These are phyloP conservation scores for Aphanomyces euteiches DNA, from an alignment of 352 stramenopile genomes.

Conservation along the genomic window DNA sequence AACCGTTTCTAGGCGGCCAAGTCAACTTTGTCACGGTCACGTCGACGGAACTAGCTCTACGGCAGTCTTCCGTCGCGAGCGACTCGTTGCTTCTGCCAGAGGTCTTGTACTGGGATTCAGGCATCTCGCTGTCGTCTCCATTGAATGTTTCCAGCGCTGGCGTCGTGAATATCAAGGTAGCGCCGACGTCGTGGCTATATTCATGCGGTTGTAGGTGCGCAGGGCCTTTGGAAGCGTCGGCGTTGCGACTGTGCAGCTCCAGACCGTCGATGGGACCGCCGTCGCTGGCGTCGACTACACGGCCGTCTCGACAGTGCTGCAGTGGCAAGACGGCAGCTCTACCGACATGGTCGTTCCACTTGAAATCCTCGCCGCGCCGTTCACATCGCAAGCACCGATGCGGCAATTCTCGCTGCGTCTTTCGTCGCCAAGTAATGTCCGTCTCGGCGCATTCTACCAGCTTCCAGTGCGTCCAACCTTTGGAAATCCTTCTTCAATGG, in stretches of 20 bases:
- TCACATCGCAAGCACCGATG: background rate
- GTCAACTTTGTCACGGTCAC: conserved; percentile 48
- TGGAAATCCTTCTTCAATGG: background rate
- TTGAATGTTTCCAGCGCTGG: conserved; percentile 16
- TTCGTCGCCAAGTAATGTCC: background rate
- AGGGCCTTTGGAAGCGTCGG: conserved; percentile 16
- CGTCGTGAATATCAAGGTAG: too few relatives aligned
- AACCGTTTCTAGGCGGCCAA: conserved; percentile 34
- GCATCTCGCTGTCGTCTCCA: conserved; percentile 47
- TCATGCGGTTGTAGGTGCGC: conserved; percentile 9
- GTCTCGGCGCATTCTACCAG: conserved; percentile 4
- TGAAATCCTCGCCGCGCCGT: conserved; percentile 36
- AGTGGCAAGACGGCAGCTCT: conserved; percentile 42
- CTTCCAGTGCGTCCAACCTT: background rate
- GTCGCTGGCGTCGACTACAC: conserved; percentile 50
- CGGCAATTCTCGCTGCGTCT: conserved; percentile 6
- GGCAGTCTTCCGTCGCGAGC: background rate
- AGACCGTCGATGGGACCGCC: conserved; percentile 51
- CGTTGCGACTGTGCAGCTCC: conserved; percentile 38
- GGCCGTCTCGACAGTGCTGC: conserved; percentile 28
- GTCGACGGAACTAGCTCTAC: background rate
- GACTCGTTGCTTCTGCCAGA: conserved; percentile 37
- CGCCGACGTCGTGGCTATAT: too few relatives aligned
- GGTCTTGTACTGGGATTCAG: conserved; percentile 50
- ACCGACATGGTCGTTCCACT: conserved; percentile 43